Evolutionary conservation across 495 filamentous ascomycete genomes (phyloP).

Genomic region (Penicillium angulare): DNA sequence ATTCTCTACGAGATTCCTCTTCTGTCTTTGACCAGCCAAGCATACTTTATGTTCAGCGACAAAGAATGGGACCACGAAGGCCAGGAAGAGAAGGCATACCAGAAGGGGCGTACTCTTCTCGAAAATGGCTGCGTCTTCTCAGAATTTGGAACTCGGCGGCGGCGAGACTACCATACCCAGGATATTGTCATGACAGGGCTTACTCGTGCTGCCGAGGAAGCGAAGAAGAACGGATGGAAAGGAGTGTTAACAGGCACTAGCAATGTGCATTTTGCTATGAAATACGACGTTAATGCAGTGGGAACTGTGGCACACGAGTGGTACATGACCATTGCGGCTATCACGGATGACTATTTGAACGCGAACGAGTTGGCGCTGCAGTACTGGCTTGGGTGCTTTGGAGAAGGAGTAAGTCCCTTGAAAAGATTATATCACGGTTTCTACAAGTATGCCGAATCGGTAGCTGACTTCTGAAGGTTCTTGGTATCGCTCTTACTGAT

Average conservation of each 20-base stretch:
- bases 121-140: constrained; percentile 84
- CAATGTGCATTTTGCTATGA: constrained; percentile 97
- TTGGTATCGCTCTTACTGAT: constrained; percentile 93
- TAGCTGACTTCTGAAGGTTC: constrained; percentile 47
- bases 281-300: constrained; percentile 74
- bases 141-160: constrained; percentile 86
- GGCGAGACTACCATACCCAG: constrained; percentile 93
- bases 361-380: constrained; percentile 80
- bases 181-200: constrained; percentile 86
- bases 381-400: constrained; percentile 91
- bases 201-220: constrained; percentile 67
- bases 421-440: background rate
- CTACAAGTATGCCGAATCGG: background rate
- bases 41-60: constrained; percentile 95
- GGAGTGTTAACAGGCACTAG: constrained; percentile 85
- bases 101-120: constrained; percentile 74
- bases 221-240: constrained; percentile 54
- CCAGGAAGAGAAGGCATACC: constrained; percentile 78
- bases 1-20: constrained; percentile 98
- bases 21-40: constrained; percentile 86
- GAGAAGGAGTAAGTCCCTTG: constrained; percentile 62
- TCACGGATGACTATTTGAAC: constrained; percentile 77
- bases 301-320: constrained; percentile 98
- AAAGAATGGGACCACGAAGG: constrained; percentile 81
- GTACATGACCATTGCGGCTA: constrained; percentile 97